Percentiles rank a stretch among this genome's conserved stretches.
phyloP scores from a whole-genome alignment of 2,329 filamentous ascomycete genomes.

The Scytalidium lignicola region DNA sequence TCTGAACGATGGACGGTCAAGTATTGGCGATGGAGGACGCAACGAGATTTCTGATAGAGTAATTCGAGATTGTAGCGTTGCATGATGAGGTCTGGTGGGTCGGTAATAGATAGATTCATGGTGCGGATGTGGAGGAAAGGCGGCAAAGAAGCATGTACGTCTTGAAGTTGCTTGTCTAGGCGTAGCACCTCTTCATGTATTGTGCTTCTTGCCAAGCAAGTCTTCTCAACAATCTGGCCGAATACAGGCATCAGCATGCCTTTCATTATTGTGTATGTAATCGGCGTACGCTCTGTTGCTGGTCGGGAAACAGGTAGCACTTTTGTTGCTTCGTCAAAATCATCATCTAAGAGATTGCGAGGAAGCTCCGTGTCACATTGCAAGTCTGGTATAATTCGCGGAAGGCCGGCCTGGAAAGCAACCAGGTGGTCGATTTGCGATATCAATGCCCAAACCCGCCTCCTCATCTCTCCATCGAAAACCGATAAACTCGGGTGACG shows the following conservation, averaged over 20 bases:
- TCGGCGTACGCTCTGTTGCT: slow-evolving; percentile 49
- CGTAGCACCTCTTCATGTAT: slow-evolving; percentile 43
- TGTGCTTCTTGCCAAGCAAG: slow-evolving; percentile 42
- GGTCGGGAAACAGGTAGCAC: slow-evolving; percentile 52
- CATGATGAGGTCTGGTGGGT: slow-evolving; percentile 39
- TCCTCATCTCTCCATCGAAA: slow-evolving; percentile 56
- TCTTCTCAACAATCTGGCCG: slow-evolving; percentile 42
- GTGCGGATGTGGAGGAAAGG: slow-evolving; percentile 42
- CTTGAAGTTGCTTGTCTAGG: slow-evolving; percentile 40
- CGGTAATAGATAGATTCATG: slow-evolving; percentile 41
- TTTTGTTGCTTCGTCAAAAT: slow-evolving; percentile 51
- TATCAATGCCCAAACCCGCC: slow-evolving; percentile 49
- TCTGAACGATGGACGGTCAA: slow-evolving; percentile 36
- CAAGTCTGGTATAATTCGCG: slow-evolving; percentile 57
- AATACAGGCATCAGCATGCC: slow-evolving; percentile 41
- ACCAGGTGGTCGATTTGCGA: slow-evolving; percentile 57
- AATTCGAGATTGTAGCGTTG: slow-evolving; percentile 47
- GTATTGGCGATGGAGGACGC: slow-evolving; percentile 48
- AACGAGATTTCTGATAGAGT: slow-evolving; percentile 47
- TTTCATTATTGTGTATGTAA: slow-evolving; percentile 49
- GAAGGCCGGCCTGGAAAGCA: slow-evolving; percentile 61
- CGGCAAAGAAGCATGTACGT: slow-evolving; percentile 40
- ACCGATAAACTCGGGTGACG: slow-evolving; percentile 39
- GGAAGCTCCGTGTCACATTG: slow-evolving; percentile 58
- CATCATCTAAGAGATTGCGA: slow-evolving; percentile 57